Evolutionary conservation across 2,329 filamentous ascomycete species (phyloP), one percentile per base, ranked within the genome.

Genomic region (Pezicula neosporulosa): DNA sequence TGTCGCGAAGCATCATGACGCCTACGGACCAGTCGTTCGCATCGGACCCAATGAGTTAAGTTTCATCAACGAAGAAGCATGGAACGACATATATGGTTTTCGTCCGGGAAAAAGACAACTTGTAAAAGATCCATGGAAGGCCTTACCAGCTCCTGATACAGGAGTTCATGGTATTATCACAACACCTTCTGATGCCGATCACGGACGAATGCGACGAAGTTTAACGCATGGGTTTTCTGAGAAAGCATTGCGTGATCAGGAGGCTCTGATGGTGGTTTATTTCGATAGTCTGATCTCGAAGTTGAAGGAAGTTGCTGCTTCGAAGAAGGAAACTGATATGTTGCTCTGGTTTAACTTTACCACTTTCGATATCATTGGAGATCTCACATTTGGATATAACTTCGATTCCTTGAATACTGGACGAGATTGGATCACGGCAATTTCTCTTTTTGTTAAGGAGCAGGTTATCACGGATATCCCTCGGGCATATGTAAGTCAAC

Each of bases 341-440:
- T 57, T 52, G 15, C 55, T 63, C 49, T 69, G 66, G 66, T 66
- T 55, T 52, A 64, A 67, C 45, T 66, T 62, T 56, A 49, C 62
- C 3, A 61, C 67, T 4, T 68, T 70, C 54, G 68, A 69, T 53
- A 59, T 70, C n/a, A n/a, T n/a, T n/a, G n/a, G n/a, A n/a, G n/a
- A n/a, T n/a, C n/a, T n/a, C n/a, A n/a, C n/a, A n/a, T 75, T 74
- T 53, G 72, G 70, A 6, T 66, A 71, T 47, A 65, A 67, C 1
- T 72, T 70, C 54, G 59, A 60, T 12, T 37, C 35, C 3, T 37
- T 37, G 12, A 37, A 37, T 16, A 13, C 35, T 37, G 35, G 35
- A 3, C 35, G 35, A 3, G 35, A 37, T 37, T 37, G 35, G 35
- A 37, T 37, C 35, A 13, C 12, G 6, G 35, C 35, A 13, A 37